Percentiles rank a stretch among this genome's conserved stretches.
Evolutionary conservation across 148 eudicot species (phyloP).

Genomic region (Silene uniflora): DNA sequence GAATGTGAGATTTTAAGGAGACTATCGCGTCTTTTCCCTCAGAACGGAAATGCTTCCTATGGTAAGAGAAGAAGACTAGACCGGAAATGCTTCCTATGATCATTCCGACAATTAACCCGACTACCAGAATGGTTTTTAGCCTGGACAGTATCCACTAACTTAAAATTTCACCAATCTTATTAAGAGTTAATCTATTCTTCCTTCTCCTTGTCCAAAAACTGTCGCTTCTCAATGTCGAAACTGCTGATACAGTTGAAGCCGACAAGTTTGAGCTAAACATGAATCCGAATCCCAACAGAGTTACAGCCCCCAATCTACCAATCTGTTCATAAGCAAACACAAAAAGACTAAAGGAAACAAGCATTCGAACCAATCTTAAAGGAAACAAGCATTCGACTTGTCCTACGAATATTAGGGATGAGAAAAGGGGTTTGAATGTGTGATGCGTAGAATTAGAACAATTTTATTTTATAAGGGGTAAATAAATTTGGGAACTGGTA

Average conservation of each 20-base stretch:
- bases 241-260: slow-evolving; percentile 45
- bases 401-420: no score
- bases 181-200: background rate
- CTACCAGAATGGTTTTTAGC: slow-evolving; percentile 60
- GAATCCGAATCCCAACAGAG: slow-evolving; percentile 46
- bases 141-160: slow-evolving; percentile 34
- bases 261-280: slow-evolving; percentile 47
- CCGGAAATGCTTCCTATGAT: slow-evolving; percentile 52
- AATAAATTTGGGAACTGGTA: no score
- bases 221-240: slow-evolving; percentile 50
- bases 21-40: slow-evolving; percentile 73
- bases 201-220: slow-evolving; percentile 42
- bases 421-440: no score
- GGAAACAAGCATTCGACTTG: no score
- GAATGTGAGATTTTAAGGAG: slow-evolving; percentile 57
- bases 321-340: slow-evolving; percentile 55
- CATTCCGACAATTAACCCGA: slow-evolving; percentile 62
- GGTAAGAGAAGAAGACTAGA: slow-evolving; percentile 57
- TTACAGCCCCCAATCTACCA: slow-evolving; percentile 45
- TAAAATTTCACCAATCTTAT: slow-evolving; percentile 6
- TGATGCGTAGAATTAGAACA: no score
- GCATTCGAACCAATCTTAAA: slow-evolving; percentile 50
- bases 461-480: no score
- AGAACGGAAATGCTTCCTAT: slow-evolving; percentile 56
- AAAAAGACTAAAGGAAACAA: slow-evolving; percentile 61